A percentile compares a stretch with the other conserved stretches of the same genome.
Evolutionary conservation across 306 rosid genomes (phyloP).

Genomic region (Inga oerstediana): DNA sequence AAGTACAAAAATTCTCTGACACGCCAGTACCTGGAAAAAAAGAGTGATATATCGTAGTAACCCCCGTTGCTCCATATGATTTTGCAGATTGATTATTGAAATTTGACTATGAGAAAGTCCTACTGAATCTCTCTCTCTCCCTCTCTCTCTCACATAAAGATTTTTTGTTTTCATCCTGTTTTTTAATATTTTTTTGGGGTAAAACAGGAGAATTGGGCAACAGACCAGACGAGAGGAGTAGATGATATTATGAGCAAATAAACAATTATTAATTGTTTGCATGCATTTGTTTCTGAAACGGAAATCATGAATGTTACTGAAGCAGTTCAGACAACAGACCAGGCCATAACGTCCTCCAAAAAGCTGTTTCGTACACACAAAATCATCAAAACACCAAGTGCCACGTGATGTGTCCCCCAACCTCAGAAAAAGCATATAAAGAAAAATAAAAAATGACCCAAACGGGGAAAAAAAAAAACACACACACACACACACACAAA

Average conservation of each 20-base stretch:
- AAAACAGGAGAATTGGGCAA: constrained; percentile 5
- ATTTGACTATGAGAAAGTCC: constrained; percentile 40
- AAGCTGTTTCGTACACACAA: constrained; percentile 33
- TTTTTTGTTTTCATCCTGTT: background rate
- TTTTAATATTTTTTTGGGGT: background rate
- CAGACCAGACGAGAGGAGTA: background rate
- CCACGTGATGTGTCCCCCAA: constrained; percentile 30
- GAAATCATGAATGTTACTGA: constrained; percentile 18
- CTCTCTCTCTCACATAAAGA: background rate
- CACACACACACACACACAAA: background rate
- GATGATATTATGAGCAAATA: constrained; percentile 7
- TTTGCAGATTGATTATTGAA: background rate
- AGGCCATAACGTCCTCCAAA: constrained; percentile 19
- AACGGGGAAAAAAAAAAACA: background rate
- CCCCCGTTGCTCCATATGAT: background rate
- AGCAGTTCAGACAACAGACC: background rate
- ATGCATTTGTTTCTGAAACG: constrained; percentile 32
- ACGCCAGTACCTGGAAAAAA: background rate
- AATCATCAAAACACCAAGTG: constrained; percentile 31
- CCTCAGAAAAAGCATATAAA: background rate
- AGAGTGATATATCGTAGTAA: background rate
- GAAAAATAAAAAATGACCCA: background rate
- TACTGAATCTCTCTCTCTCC: constrained; percentile 7
- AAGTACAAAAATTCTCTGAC: constrained; percentile 10
- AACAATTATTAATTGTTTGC: background rate